phyloP scores from a whole-genome alignment of 1,139 yeast species.

The Debaryomyces nepalensis region DNA sequence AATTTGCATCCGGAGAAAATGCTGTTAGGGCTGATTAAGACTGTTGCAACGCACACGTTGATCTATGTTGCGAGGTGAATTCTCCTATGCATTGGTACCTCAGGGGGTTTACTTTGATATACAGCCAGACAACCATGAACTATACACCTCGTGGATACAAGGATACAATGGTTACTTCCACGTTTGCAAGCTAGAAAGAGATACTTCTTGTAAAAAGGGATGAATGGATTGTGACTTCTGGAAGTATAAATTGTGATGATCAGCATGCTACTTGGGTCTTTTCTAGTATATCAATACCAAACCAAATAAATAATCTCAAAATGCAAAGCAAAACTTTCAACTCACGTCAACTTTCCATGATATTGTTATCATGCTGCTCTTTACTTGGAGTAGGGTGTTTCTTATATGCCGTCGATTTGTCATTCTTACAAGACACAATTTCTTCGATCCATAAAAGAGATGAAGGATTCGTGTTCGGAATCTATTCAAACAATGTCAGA shows the following conservation, averaged over 20 bases:
- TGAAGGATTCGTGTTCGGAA: constrained; percentile 20
- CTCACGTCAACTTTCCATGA: constrained; percentile 9
- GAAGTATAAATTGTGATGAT: constrained; percentile 1
- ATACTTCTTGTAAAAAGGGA: background rate
- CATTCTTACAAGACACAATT: constrained; percentile 1
- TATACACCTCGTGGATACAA: background rate
- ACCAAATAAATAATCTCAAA: background rate
- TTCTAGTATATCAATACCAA: background rate
- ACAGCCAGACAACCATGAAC: background rate
- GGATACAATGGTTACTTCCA: background rate
- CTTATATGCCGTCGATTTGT: constrained; percentile 1
- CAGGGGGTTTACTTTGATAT: background rate
- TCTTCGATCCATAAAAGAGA: background rate
- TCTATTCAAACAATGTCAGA: constrained; percentile 35
- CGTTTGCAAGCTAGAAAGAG: background rate
- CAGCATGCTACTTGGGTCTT: background rate
- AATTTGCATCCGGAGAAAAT: background rate
- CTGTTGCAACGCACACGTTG: constrained; percentile 3
- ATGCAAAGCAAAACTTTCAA: constrained; percentile 8
- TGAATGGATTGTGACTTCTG: too few species aligned
- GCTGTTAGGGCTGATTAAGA: background rate
- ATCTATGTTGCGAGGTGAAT: background rate
- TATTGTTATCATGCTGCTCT: constrained; percentile 7
- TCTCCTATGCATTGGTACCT: background rate
- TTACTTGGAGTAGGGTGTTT: constrained; percentile 9